These are phyloP conservation scores for Lasiodiplodia sp. DNA, from an alignment of 2,329 filamentous ascomycete genomes.

Conservation along the genomic window DNA sequence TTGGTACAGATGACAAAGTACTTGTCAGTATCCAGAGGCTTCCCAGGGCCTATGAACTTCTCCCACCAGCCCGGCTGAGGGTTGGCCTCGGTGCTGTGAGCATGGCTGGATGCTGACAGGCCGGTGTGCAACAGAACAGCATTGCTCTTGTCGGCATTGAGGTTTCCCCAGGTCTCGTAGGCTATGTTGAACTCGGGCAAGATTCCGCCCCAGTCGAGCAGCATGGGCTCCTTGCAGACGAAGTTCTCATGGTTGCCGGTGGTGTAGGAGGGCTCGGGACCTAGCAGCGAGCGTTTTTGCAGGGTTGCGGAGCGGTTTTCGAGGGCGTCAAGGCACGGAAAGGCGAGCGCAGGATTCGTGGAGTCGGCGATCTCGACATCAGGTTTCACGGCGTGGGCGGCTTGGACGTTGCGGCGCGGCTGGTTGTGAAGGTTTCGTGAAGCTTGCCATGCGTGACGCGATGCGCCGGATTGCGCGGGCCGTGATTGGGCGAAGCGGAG, in stretches of 20 bases:
- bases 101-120: conserved; percentile 95
- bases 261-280: conserved; percentile 94
- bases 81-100: conserved; percentile 87
- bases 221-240: conserved; percentile 74
- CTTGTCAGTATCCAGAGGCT: conserved; percentile 85
- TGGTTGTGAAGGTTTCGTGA: conserved; percentile 25
- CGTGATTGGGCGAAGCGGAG: conserved; percentile 22
- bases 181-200: conserved; percentile 87
- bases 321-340: conserved; percentile 52
- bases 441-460: conserved; percentile 12
- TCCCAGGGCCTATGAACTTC: conserved; percentile 91
- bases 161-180: conserved; percentile 88
- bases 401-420: conserved; percentile 12
- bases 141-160: conserved; percentile 84
- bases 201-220: conserved; percentile 95
- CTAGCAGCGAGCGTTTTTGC: conserved; percentile 69
- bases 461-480: conserved; percentile 6
- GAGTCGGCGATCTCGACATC: conserved; percentile 38
- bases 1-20: conserved; percentile 97
- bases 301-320: conserved; percentile 69
- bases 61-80: conserved; percentile 97
- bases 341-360: conserved; percentile 50
- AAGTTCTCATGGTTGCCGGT: conserved; percentile 83
- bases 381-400: conserved; percentile 25
- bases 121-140: conserved; percentile 93